These are phyloP conservation scores for Trichosporon faecale DNA, from an alignment of 1,284 basidiomycete species.

Conservation along the genomic window DNA sequence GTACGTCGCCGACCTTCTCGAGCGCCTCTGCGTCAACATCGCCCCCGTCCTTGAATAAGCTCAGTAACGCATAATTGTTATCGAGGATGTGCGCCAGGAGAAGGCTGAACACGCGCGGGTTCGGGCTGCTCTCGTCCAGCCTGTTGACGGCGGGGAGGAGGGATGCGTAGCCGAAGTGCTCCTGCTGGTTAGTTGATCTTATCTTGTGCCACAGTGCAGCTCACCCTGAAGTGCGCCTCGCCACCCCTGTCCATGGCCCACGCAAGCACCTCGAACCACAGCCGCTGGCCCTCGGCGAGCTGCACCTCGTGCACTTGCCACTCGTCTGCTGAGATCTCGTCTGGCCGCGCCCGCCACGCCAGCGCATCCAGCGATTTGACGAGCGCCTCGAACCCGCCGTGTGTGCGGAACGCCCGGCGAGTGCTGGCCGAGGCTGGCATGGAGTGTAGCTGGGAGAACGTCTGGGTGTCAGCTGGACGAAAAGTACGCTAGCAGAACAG, in stretches of 20 bases:
- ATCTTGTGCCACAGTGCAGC: slow-evolving; percentile 6
- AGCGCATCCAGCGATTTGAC: slow-evolving; percentile 28
- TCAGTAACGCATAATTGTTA: slow-evolving; percentile 44
- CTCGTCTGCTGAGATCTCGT: slow-evolving; percentile 29
- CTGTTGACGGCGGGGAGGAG: slow-evolving; percentile 24
- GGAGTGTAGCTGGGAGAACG: slow-evolving; percentile 40
- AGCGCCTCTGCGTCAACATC: slow-evolving; percentile 19
- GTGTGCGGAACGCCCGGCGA: slow-evolving; percentile 35
- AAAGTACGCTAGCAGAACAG: slow-evolving; percentile 4
- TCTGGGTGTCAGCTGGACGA: slow-evolving; percentile 22
- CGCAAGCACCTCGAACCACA: slow-evolving; percentile 40
- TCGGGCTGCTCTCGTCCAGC: slow-evolving; percentile 18
- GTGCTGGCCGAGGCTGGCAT: slow-evolving; percentile 27
- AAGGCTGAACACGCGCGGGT: slow-evolving; percentile 35
- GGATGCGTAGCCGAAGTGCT: slow-evolving; percentile 32
- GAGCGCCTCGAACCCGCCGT: slow-evolving; percentile 35
- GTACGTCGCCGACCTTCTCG: slow-evolving; percentile 31
- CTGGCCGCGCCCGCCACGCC: slow-evolving; percentile 25
- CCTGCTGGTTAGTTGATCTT: slow-evolving; percentile 21
- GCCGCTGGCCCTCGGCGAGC: slow-evolving; percentile 40
- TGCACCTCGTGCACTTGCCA: slow-evolving; percentile 45
- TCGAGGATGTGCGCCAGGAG: slow-evolving; percentile 42
- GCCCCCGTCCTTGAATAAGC: slow-evolving; percentile 25
- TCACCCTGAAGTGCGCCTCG: slow-evolving; percentile 34
- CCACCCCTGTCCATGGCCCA: slow-evolving; percentile 42